phyloP scores from a whole-genome alignment of 352 stramenopile species.

The Phytophthora rubi region DNA sequence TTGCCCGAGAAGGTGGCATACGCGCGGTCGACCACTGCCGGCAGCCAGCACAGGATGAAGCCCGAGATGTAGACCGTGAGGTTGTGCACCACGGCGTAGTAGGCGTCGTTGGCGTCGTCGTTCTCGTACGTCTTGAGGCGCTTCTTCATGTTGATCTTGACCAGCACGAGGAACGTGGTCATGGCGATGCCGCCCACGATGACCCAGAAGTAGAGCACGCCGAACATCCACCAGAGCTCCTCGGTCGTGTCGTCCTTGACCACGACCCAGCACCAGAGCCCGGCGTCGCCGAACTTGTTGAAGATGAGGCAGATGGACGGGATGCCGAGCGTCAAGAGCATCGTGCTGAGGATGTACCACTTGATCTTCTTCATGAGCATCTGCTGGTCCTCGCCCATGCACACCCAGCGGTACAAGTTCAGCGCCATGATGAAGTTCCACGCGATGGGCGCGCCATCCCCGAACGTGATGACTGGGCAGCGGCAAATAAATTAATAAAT shows the following conservation, averaged over 20 bases:
- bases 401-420: constrained; percentile 86
- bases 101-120: constrained; percentile 75
- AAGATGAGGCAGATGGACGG: constrained; percentile 57
- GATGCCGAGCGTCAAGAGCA: constrained; percentile 69
- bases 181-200: constrained; percentile 62
- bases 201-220: constrained; percentile 80
- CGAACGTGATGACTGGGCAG: constrained; percentile 80
- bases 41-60: constrained; percentile 85
- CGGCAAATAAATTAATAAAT: background rate
- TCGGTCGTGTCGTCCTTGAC: constrained; percentile 51
- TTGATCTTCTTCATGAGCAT: constrained; percentile 87
- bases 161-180: constrained; percentile 64
- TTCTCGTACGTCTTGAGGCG: constrained; percentile 76
- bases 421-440: constrained; percentile 89
- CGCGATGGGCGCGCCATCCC: constrained; percentile 71
- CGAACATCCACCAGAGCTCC: constrained; percentile 80
- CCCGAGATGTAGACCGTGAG: constrained; percentile 82
- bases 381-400: constrained; percentile 81
- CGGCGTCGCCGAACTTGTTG: constrained; percentile 70
- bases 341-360: constrained; percentile 70
- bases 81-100: constrained; percentile 85
- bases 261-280: constrained; percentile 82
- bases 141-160: constrained; percentile 84
- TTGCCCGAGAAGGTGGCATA: constrained; percentile 68
- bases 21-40: constrained; percentile 66